Conservation (phyloP, 148 eudicot genomes). For the Pharnaceum exiguum region DNA sequence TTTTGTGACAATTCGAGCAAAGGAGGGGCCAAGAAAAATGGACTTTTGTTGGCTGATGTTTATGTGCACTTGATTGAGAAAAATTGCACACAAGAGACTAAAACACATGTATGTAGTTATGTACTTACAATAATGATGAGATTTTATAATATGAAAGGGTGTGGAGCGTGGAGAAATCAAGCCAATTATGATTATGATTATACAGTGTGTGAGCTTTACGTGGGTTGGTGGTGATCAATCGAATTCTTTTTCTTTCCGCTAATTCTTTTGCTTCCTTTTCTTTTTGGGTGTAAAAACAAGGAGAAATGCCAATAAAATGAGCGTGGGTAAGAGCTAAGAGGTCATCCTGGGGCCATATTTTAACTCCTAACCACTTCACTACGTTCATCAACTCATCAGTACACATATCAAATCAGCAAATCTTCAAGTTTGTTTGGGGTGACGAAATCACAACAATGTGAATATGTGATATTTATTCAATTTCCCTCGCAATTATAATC, state of each 20-base stretch:
- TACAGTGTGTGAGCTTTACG: slow-evolving; percentile 15
- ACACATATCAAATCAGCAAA: too few species aligned
- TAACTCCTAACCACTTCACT: too few species aligned
- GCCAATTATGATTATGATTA: too few species aligned
- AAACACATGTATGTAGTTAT: background rate
- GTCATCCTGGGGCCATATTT: slow-evolving; percentile 6
- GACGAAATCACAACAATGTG: too few species aligned
- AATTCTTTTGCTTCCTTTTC: background rate
- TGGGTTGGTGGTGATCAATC: slow-evolving; percentile 17
- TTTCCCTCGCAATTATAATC: too few species aligned
- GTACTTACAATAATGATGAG: too few species aligned
- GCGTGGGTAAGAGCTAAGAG: too few species aligned
- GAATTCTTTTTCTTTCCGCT: background rate
- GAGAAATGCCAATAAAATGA: background rate
- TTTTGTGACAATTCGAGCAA: background rate
- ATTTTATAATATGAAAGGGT: slow-evolving; percentile 8
- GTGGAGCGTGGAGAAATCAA: background rate
- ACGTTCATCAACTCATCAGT: too few species aligned
- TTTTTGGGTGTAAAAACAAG: background rate
- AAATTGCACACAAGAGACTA: background rate
- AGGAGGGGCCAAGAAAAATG: background rate
- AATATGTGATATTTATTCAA: too few species aligned
- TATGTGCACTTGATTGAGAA: slow-evolving; percentile 20
- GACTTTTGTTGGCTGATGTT: slow-evolving; percentile 22
- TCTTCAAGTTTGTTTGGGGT: too few species aligned